A percentile compares a stretch with the other conserved stretches of the same genome.
Evolutionary conservation across 495 filamentous ascomycete genomes (phyloP).

Genomic region (Trichodelitschia bisporula): DNA sequence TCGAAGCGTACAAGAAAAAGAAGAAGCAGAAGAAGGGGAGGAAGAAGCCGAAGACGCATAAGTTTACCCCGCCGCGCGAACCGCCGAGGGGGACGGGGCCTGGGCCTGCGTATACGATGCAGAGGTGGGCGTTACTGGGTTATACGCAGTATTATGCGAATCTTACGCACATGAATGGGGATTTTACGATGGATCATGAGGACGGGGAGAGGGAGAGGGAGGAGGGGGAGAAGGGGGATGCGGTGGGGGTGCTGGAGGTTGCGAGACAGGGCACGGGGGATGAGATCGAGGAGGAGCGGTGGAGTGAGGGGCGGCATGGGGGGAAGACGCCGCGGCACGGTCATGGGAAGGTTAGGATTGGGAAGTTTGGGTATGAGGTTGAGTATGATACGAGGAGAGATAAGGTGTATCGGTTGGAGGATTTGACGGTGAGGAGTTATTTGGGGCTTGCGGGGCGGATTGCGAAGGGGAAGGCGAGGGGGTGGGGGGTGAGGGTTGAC

Average conservation of each 20-base stretch:
- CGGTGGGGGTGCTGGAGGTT: neutral
- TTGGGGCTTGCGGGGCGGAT: conserved; percentile 59
- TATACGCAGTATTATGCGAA: conserved; percentile 91
- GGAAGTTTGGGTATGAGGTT: conserved; percentile 44
- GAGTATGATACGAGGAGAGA: conserved; percentile 71
- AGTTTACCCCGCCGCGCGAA: conserved; percentile 37
- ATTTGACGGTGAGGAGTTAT: conserved; percentile 67
- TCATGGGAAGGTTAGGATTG: conserved; percentile 6
- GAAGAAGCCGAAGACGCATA: conserved; percentile 28
- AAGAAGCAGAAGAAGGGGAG: conserved; percentile 11
- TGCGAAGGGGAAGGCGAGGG: conserved; percentile 20
- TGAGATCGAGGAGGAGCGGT: conserved; percentile 22
- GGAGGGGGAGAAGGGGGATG: too few relatives aligned
- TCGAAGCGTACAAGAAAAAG: conserved; percentile 4
- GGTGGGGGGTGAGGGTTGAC: neutral
- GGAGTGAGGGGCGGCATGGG: conserved; percentile 27
- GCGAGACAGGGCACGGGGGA: conserved; percentile 4
- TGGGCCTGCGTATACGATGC: conserved; percentile 77
- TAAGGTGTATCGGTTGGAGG: conserved; percentile 44
- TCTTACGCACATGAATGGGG: conserved; percentile 62
- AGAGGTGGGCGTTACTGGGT: conserved; percentile 46
- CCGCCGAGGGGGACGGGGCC: conserved; percentile 53
- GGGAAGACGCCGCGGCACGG: conserved; percentile 9
- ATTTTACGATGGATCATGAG: conserved; percentile 14
- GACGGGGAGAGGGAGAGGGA: neutral